phyloP scores from a whole-genome alignment of 2,329 filamentous ascomycete genomes.

The Aspergillus sp. region DNA sequence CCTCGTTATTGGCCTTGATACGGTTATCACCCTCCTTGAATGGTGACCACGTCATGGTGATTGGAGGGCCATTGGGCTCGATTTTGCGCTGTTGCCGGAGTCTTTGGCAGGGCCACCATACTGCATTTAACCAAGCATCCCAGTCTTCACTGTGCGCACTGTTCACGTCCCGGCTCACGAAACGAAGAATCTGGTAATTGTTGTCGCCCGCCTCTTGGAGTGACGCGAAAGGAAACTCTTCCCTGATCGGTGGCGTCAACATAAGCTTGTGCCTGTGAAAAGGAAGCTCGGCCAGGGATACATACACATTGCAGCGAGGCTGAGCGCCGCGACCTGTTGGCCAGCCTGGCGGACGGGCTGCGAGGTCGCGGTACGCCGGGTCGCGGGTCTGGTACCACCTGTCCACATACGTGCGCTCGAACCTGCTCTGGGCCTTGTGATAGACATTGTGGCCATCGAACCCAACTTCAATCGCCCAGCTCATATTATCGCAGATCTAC shows the following conservation, averaged over 20 bases:
- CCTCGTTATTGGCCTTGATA: background rate
- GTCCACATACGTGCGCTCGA: background rate
- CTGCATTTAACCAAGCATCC: background rate
- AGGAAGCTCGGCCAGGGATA: background rate
- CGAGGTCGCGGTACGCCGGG: background rate
- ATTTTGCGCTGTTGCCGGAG: background rate
- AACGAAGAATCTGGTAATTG: background rate
- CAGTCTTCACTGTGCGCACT: background rate
- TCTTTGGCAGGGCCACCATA: background rate
- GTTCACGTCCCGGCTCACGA: background rate
- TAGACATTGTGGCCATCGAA: background rate
- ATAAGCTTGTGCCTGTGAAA: background rate
- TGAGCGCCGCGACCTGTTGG: background rate
- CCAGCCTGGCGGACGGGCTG: background rate
- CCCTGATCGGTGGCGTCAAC: background rate
- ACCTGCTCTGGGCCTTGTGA: background rate
- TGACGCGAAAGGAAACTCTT: conserved; percentile 4
- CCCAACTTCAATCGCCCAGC: conserved; percentile 1
- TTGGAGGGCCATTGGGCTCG: background rate
- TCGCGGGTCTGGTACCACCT: background rate
- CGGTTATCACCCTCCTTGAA: conserved; percentile 3
- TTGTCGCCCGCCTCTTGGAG: background rate
- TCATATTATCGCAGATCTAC: conserved; percentile 1
- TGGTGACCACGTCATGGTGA: background rate
- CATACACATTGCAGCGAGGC: conserved; percentile 1